phyloP scores from a whole-genome alignment of 2,329 filamentous ascomycete species.

The Teratosphaeria gauchensis region DNA sequence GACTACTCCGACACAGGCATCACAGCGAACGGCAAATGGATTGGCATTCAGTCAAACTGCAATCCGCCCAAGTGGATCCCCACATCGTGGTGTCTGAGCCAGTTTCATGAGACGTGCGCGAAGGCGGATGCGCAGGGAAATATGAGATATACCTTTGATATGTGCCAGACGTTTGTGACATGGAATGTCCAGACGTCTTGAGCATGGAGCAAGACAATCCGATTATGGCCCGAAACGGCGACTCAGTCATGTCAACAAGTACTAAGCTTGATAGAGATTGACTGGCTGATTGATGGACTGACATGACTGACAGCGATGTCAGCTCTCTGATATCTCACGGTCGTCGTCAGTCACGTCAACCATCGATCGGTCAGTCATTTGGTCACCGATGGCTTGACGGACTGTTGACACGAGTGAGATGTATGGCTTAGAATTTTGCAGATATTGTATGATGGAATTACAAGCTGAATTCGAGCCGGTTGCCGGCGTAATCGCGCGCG shows the following conservation, averaged over 20 bases:
- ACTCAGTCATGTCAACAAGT: too few species aligned
- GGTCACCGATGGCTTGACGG: too few species aligned
- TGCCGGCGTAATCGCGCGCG: slow-evolving; percentile 38
- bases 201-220: background rate
- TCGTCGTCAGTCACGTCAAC: too few species aligned
- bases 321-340: too few species aligned
- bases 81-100: background rate
- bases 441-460: slow-evolving; percentile 7
- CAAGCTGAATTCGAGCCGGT: slow-evolving; percentile 31
- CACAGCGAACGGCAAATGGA: background rate
- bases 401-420: background rate
- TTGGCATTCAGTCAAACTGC: background rate
- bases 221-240: too few species aligned
- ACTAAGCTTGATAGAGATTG: too few species aligned
- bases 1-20: background rate
- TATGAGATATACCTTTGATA: background rate
- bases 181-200: background rate
- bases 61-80: background rate
- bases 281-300: too few species aligned
- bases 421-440: background rate
- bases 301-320: too few species aligned
- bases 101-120: background rate
- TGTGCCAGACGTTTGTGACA: background rate
- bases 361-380: too few species aligned
- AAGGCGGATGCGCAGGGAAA: background rate